phyloP scores from a whole-genome alignment of 805 yeast genomes.

The Yarrowia sp. region DNA sequence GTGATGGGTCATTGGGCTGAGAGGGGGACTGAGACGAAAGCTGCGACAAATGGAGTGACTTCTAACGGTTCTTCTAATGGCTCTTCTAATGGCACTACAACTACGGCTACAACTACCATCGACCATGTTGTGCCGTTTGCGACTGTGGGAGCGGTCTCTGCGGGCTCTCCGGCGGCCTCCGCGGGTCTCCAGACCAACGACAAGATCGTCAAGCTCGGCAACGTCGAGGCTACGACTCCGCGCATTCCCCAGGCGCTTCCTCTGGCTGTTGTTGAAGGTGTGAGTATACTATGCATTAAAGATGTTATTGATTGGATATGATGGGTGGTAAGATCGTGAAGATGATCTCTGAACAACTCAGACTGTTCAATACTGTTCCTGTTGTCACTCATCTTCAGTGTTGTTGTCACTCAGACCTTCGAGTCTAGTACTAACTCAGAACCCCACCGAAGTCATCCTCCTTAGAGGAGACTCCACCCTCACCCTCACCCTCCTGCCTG shows the following conservation, averaged over 20 bases:
- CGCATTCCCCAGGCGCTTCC: constrained; percentile 9
- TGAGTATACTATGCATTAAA: background rate
- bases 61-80: background rate
- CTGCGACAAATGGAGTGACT: background rate
- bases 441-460: constrained; percentile 6
- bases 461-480: background rate
- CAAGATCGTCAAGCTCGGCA: constrained; percentile 53
- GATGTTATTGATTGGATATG: background rate
- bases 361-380: too few species aligned
- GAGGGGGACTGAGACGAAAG: background rate
- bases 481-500: constrained; percentile 4
- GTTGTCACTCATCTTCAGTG: too few species aligned
- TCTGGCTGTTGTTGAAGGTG: background rate
- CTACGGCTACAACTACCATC: background rate
- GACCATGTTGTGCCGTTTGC: constrained; percentile 34
- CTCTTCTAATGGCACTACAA: background rate
- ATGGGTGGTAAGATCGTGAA: too few species aligned
- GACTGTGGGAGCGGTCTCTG: constrained; percentile 48
- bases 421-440: constrained; percentile 2
- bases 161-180: constrained; percentile 54
- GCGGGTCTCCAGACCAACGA: constrained; percentile 61
- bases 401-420: too few species aligned
- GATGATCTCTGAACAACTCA: too few species aligned
- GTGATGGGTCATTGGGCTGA: constrained; percentile 43
- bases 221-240: constrained; percentile 53